phyloP scores from a whole-genome alignment of 257 asterid species.

The Fraxinus cuspidata region DNA sequence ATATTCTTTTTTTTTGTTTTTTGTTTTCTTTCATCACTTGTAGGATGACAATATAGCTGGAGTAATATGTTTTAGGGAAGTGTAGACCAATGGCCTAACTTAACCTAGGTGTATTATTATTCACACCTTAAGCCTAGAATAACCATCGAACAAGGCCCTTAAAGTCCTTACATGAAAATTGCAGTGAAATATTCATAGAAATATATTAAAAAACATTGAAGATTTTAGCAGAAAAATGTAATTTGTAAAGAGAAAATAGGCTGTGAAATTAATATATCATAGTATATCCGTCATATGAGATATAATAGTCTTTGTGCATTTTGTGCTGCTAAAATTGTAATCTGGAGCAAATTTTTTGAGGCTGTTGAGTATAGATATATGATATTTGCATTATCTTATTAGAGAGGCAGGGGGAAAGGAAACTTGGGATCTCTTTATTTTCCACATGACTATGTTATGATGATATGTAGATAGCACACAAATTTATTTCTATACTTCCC shows the following conservation, averaged over 20 bases:
- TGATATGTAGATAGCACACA: background rate
- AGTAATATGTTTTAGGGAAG: background rate
- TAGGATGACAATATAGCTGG: background rate
- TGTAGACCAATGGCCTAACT: background rate
- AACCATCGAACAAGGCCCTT: background rate
- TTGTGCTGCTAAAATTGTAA: background rate
- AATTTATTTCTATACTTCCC: conserved; percentile 3
- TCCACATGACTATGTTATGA: background rate
- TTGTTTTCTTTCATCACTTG: background rate
- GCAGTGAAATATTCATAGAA: background rate
- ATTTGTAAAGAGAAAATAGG: background rate
- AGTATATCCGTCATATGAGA: no score
- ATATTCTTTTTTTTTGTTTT: background rate
- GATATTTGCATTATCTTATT: background rate
- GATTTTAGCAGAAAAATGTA: background rate
- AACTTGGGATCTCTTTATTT: background rate
- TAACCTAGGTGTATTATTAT: background rate
- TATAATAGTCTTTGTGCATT: background rate
- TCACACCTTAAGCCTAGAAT: background rate
- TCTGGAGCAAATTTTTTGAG: background rate
- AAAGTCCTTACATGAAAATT: background rate
- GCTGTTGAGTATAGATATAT: background rate
- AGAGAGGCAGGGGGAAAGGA: background rate
- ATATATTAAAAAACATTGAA: background rate
- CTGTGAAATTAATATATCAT: background rate